Evolutionary conservation across 164 flowering plant genomes (phyloP).

Genomic region (Dillenia turbinata): DNA sequence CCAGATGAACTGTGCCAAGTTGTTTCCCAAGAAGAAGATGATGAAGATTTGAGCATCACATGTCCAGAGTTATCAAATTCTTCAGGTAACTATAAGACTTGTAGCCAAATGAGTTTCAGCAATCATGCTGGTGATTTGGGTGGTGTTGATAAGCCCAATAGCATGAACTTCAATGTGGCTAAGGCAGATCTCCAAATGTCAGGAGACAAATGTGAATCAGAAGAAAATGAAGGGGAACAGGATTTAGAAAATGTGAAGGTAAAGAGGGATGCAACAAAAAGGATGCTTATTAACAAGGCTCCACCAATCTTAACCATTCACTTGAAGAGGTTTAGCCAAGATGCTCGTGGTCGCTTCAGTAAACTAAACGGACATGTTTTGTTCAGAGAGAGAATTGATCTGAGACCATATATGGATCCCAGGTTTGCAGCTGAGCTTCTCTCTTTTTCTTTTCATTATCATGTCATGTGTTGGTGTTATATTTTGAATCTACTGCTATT

Average conservation of each 20-base stretch:
- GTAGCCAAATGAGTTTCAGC: constrained; percentile 16
- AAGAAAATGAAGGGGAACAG: constrained; percentile 32
- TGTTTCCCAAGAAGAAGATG: constrained; percentile 11
- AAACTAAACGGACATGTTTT: constrained; percentile 83
- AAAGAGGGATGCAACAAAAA: constrained; percentile 85
- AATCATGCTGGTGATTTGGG: constrained; percentile 20
- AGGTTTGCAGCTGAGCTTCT: constrained; percentile 45
- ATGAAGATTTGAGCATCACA: constrained; percentile 8
- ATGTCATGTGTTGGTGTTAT: constrained; percentile 2
- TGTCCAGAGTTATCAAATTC: constrained; percentile 15
- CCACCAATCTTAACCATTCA: constrained; percentile 88
- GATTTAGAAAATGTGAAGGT: constrained; percentile 41
- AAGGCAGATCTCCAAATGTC: constrained; percentile 4
- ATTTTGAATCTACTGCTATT: neutral
- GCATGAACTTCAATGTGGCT: constrained; percentile 11
- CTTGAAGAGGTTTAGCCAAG: constrained; percentile 92
- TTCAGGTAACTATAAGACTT: constrained; percentile 11
- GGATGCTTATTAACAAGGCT: constrained; percentile 60
- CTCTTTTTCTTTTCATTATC: neutral
- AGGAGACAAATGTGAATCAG: constrained; percentile 23
- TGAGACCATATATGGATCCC: constrained; percentile 71
- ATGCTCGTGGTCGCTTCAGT: constrained; percentile 85
- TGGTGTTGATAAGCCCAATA: constrained; percentile 17
- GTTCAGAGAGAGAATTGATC: constrained; percentile 64
- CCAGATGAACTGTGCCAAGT: constrained; percentile 5